Evolutionary conservation across 192 early-diverging fungal species (phyloP), one percentile per base, ranked within the genome.

Genomic region (Phlyctochytrium bullatum): DNA sequence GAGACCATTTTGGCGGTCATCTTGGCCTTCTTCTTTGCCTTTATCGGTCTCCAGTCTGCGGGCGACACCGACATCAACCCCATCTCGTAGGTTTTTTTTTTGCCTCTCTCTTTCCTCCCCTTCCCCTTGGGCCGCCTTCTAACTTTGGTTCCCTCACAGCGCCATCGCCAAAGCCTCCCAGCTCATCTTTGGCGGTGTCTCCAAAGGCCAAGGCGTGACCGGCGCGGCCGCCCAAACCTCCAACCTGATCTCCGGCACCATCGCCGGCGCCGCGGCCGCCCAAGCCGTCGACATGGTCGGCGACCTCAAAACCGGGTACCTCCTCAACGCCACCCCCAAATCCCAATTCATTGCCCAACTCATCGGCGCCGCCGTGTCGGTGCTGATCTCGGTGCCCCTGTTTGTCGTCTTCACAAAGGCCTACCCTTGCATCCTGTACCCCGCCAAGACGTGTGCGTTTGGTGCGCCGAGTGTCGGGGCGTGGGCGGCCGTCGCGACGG

Each of bases 61-160:
- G 93, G 92, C 29, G 88, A 89, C 12, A 93, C 92, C 0, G 93
- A 95, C 69, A 86, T 89, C 62, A 93, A 92, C 71, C 92, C 92
- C 0, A 88, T 92, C 14, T n/a, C n/a, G n/a, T n/a, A n/a, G n/a
- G n/a, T n/a, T n/a, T n/a, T n/a, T n/a, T n/a, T n/a, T n/a, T n/a
- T n/a, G n/a, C n/a, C n/a, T n/a, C n/a, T n/a, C n/a, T n/a, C n/a
- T n/a, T n/a, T n/a, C n/a, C n/a, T n/a, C n/a, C n/a, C n/a, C n/a
- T n/a, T n/a, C n/a, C n/a, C n/a, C n/a, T n/a, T n/a, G n/a, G n/a
- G n/a, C n/a, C n/a, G n/a, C n/a, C n/a, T n/a, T n/a, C n/a, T n/a
- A n/a, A n/a, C n/a, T n/a, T n/a, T n/a, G n/a, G n/a, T n/a, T n/a
- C n/a, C n/a, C n/a, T n/a, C n/a, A n/a, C n/a, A 85, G 85, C 14